phyloP scores from a whole-genome alignment of 805 yeast genomes.

The Candida glaebosa region DNA sequence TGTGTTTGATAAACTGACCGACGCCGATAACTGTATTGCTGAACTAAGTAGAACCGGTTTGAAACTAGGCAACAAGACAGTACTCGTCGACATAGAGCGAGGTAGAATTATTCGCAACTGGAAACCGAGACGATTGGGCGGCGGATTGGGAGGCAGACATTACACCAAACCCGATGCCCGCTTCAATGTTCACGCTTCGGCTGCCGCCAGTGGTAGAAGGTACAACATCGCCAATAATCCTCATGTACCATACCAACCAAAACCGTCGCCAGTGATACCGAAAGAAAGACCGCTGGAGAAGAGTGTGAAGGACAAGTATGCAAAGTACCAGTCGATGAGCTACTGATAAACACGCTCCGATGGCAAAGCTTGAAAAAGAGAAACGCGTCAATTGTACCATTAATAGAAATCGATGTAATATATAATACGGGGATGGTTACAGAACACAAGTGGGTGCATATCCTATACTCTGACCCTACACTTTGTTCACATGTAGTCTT shows the following conservation, averaged over 20 bases:
- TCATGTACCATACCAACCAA: constrained; percentile 5
- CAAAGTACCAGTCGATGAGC: constrained; percentile 13
- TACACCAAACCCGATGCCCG: constrained; percentile 39
- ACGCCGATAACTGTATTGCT: constrained; percentile 59
- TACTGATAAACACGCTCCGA: no score
- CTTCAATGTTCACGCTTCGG: constrained; percentile 27
- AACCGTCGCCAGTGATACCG: constrained; percentile 2
- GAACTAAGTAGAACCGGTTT: constrained; percentile 49
- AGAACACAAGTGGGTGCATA: no score
- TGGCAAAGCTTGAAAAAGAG: no score
- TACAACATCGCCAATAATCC: constrained; percentile 16
- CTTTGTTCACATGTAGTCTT: no score
- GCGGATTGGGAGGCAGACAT: constrained; percentile 88
- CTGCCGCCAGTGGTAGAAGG: constrained; percentile 33
- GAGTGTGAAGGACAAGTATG: constrained; percentile 20
- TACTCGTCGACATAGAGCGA: constrained; percentile 70
- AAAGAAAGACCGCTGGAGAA: constrained; percentile 6
- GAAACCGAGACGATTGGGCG: constrained; percentile 78
- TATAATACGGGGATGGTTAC: no score
- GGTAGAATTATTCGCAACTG: constrained; percentile 64
- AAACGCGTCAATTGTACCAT: no score
- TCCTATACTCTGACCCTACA: background rate
- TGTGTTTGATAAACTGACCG: constrained; percentile 56
- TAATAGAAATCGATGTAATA: no score
- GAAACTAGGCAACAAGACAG: constrained; percentile 47